Conservation (phyloP, 768 basidiomycete species). For the Favolaschia claudopus region DNA sequence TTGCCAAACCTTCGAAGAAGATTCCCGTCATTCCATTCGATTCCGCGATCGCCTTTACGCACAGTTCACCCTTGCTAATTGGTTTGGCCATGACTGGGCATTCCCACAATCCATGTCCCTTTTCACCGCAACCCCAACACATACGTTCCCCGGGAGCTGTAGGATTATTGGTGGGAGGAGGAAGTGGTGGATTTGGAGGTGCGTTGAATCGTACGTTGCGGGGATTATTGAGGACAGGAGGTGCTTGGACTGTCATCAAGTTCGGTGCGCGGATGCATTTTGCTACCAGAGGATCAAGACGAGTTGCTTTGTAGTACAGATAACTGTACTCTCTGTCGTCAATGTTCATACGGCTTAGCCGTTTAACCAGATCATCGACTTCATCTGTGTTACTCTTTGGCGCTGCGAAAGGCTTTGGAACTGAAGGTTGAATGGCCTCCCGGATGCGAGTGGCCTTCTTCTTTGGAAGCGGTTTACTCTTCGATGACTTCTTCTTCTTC, state of each 20-base stretch:
- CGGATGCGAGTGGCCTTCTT: too few species aligned
- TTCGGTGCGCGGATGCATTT: conserved; percentile 1
- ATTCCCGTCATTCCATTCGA: conserved; percentile 7
- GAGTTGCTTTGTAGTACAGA: conserved; percentile 4
- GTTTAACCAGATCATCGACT: conserved; percentile 5
- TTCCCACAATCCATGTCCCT: neutral
- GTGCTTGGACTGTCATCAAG: too few species aligned
- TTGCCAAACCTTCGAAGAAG: neutral
- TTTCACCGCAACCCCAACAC: too few species aligned
- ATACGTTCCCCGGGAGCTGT: too few species aligned
- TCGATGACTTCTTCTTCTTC: too few species aligned
- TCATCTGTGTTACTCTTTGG: too few species aligned
- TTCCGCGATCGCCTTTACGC: neutral
- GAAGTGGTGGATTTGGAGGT: neutral
- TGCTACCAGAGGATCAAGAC: conserved; percentile 1
- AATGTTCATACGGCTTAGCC: neutral
- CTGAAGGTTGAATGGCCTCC: too few species aligned
- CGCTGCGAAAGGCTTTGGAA: too few species aligned
- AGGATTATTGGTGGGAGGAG: neutral
- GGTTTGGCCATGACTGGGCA: conserved; percentile 4
- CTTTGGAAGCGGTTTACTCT: too few species aligned
- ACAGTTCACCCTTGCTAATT: neutral
- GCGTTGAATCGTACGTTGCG: too few species aligned
- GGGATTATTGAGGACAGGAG: too few species aligned
- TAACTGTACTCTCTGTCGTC: conserved; percentile 4